Conservation (phyloP, 495 filamentous ascomycete genomes). For the Cercophora scortea region DNA sequence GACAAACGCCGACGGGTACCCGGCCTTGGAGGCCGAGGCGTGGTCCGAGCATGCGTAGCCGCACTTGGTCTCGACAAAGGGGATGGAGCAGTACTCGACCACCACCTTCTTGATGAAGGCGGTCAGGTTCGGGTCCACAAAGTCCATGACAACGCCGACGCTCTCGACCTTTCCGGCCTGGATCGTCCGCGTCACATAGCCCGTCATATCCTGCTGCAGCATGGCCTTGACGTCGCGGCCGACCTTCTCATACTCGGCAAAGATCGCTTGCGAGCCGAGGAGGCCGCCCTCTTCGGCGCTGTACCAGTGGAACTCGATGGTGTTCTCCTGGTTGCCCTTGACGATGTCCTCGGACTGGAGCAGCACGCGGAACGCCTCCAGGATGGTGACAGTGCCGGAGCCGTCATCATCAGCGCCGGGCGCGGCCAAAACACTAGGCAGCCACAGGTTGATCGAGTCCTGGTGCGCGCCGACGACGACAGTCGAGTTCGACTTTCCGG, state of each 20-base stretch:
- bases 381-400: constrained; percentile 52
- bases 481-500: constrained; percentile 77
- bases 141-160: constrained; percentile 92
- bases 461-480: constrained; percentile 59
- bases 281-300: constrained; percentile 92
- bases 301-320: constrained; percentile 98
- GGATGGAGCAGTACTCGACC: constrained; percentile 83
- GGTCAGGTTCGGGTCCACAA: constrained; percentile 73
- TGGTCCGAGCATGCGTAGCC: constrained; percentile 98
- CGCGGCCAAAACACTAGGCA: constrained; percentile 70
- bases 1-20: constrained; percentile 92
- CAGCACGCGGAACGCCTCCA: constrained; percentile 54
- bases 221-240: constrained; percentile 83
- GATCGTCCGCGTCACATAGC: constrained; percentile 75
- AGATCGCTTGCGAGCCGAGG: constrained; percentile 85
- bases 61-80: constrained; percentile 85
- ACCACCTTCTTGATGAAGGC: constrained; percentile 88
- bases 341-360: constrained; percentile 42
- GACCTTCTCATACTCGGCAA: constrained; percentile 69
- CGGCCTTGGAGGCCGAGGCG: constrained; percentile 90
- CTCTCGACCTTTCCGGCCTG: constrained; percentile 77
- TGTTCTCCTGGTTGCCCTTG: constrained; percentile 61
- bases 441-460: constrained; percentile 80
- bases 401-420: constrained; percentile 57
- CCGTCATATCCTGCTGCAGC: constrained; percentile 99